Conservation (phyloP, 768 basidiomycete species). For the Hemileccinum rubropunctum region DNA sequence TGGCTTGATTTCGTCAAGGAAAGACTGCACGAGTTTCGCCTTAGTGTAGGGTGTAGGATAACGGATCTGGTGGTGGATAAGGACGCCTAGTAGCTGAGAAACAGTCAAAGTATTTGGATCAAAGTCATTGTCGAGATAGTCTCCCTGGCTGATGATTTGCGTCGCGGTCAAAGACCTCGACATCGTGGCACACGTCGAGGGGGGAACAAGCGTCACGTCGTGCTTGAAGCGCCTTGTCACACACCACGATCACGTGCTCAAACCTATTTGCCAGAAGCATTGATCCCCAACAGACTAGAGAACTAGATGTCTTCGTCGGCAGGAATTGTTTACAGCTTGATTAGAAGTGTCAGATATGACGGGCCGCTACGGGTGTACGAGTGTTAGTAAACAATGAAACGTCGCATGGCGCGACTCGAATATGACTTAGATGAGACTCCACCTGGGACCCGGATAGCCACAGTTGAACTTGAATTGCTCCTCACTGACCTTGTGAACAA, state of each 20-base stretch:
- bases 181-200: conserved; percentile 43
- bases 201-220: neutral
- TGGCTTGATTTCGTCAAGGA: conserved; percentile 72
- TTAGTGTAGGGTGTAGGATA: conserved; percentile 78
- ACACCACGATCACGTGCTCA: conserved; percentile 22
- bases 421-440: too few species aligned
- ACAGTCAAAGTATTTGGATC: conserved; percentile 73
- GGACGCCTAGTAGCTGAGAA: conserved; percentile 75
- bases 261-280: too few species aligned
- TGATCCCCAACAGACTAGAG: too few species aligned
- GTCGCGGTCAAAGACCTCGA: conserved; percentile 69
- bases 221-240: neutral
- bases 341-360: too few species aligned
- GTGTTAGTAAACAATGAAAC: too few species aligned
- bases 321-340: too few species aligned
- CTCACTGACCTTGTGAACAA: too few species aligned
- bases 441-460: too few species aligned
- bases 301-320: too few species aligned
- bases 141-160: conserved; percentile 69
- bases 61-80: conserved; percentile 72
- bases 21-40: conserved; percentile 70
- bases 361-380: too few species aligned
- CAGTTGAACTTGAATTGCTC: too few species aligned
- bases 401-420: too few species aligned
- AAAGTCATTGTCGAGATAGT: conserved; percentile 79